These are phyloP conservation scores for Oehlia diaphana DNA, from an alignment of 192 early-diverging fungal genomes.

Conservation along the genomic window DNA sequence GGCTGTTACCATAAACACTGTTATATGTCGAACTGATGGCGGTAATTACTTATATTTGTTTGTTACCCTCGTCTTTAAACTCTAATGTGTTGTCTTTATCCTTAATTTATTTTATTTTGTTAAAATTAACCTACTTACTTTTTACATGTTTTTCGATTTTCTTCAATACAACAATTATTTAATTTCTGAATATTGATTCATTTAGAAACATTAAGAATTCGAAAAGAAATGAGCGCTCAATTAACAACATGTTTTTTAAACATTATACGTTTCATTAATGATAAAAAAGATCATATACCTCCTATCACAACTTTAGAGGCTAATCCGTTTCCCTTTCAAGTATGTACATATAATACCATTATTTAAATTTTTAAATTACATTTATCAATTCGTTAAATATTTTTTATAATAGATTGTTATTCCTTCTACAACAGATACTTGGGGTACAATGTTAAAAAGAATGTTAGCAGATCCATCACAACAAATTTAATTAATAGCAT, in stretches of 20 bases:
- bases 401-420: conserved; percentile 48
- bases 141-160: too few species aligned
- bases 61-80: neutral
- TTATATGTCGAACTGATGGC: conserved; percentile 49
- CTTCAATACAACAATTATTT: too few species aligned
- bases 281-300: conserved; percentile 66
- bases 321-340: conserved; percentile 65
- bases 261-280: conserved; percentile 58
- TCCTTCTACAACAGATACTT: conserved; percentile 47
- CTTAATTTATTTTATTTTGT: too few species aligned
- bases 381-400: neutral
- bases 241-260: conserved; percentile 47
- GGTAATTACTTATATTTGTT: conserved; percentile 31
- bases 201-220: conserved; percentile 47
- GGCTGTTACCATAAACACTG: conserved; percentile 51
- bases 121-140: too few species aligned
- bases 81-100: neutral
- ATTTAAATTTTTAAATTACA: neutral
- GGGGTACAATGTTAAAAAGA: conserved; percentile 59
- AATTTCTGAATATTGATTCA: neutral
- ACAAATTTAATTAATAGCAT: neutral
- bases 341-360: conserved; percentile 19
- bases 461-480: conserved; percentile 30
- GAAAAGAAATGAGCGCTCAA: conserved; percentile 47
- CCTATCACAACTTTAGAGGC: conserved; percentile 59